phyloP scores from a whole-genome alignment of 225 moss, liverwort and hornwort species.

The Lunularia cruciata region DNA sequence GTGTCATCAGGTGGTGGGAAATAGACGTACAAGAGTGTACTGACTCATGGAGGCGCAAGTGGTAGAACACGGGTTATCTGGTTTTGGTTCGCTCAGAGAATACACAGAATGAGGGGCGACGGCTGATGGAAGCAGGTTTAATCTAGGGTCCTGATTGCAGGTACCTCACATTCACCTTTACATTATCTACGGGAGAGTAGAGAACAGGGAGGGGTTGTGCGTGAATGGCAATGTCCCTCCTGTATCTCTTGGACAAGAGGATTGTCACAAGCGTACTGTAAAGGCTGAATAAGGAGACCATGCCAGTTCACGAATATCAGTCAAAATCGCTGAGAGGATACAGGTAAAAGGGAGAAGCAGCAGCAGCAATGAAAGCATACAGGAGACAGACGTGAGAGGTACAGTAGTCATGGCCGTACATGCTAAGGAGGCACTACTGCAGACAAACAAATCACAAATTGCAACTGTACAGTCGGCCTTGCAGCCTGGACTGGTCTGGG shows the following conservation, averaged over 20 bases:
- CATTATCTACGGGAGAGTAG: too few species aligned
- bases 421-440: neutral
- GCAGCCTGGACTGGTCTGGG: neutral
- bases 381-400: neutral
- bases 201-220: too few species aligned
- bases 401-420: neutral
- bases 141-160: too few species aligned
- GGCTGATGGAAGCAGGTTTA: neutral
- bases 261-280: too few species aligned
- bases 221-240: neutral
- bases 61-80: too few species aligned
- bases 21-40: neutral
- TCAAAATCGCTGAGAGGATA: neutral
- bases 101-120: neutral
- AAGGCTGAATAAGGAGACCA: too few species aligned
- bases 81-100: neutral
- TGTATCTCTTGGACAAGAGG: neutral
- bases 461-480: neutral
- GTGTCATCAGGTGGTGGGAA: neutral
- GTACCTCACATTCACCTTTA: too few species aligned
- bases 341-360: neutral
- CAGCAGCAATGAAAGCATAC: slow-evolving; percentile 14
- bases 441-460: neutral
- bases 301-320: slow-evolving; percentile 1
- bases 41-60: too few species aligned